Conservation (phyloP, 495 filamentous ascomycete genomes). For the Filosporella fistucella region DNA sequence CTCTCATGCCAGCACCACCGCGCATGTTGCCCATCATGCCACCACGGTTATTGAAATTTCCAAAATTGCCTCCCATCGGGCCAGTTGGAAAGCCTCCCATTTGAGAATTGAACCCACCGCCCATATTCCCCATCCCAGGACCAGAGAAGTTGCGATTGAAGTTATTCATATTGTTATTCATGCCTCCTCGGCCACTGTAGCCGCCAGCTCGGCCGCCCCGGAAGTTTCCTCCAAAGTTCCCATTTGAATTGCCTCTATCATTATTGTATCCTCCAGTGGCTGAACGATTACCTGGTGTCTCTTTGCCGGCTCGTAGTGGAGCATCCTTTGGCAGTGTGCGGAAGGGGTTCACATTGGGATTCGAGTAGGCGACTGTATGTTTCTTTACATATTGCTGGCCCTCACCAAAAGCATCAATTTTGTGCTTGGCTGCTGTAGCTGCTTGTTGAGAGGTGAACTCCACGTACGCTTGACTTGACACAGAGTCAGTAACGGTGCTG, state of each 20-base stretch:
- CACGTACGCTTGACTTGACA: conserved; percentile 77
- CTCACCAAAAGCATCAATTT: conserved; percentile 60
- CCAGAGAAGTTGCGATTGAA: conserved; percentile 29
- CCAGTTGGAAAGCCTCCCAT: conserved; percentile 64
- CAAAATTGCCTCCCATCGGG: conserved; percentile 48
- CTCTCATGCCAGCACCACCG: conserved; percentile 66
- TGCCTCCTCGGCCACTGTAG: conserved; percentile 27
- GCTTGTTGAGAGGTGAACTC: conserved; percentile 83
- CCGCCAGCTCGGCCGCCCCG: conserved; percentile 27
- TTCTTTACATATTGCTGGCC: conserved; percentile 57
- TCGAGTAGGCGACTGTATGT: conserved; percentile 69
- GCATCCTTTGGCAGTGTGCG: conserved; percentile 88
- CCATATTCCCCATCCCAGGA: conserved; percentile 40
- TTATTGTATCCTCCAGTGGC: conserved; percentile 26
- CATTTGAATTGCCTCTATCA: conserved; percentile 36
- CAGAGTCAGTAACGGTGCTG: conserved; percentile 5
- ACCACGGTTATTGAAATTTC: conserved; percentile 47
- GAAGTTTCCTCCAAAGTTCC: conserved; percentile 35
- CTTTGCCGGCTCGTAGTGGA: conserved; percentile 67
- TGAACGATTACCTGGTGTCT: conserved; percentile 44
- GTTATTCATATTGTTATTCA: conserved; percentile 25
- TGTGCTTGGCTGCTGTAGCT: conserved; percentile 77
- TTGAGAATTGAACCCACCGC: conserved; percentile 44
- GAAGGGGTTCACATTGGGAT: conserved; percentile 79
- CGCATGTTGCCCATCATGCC: conserved; percentile 71